A percentile compares a stretch with the other conserved stretches of the same genome.
Evolutionary conservation across 2,329 filamentous ascomycete genomes (phyloP).

Genomic region (Apiospora rasikravindrae): DNA sequence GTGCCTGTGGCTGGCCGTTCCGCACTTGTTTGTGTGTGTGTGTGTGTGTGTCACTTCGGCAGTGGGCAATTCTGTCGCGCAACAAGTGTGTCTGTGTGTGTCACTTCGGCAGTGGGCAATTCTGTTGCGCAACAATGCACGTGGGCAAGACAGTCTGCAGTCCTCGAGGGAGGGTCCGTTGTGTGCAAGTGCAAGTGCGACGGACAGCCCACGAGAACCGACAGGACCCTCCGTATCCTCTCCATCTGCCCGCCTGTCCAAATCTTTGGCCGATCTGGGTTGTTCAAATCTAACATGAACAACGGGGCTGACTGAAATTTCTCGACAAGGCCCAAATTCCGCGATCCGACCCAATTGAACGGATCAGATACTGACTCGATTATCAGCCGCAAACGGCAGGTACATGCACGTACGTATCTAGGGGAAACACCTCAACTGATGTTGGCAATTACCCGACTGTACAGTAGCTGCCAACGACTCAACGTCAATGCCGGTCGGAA

Average conservation of each 20-base stretch:
- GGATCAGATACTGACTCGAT: not conserved
- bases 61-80: not conserved
- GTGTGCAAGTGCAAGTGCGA: not conserved
- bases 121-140: too few species aligned
- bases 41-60: not conserved
- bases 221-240: not conserved
- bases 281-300: not conserved
- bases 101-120: too few species aligned
- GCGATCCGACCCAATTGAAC: slow-evolving; percentile 3
- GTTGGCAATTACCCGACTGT: not conserved
- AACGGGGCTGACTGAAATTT: not conserved
- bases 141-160: too few species aligned
- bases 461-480: not conserved
- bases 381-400: not conserved
- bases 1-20: slow-evolving; percentile 12
- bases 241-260: not conserved
- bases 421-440: not conserved
- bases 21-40: too few species aligned
- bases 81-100: too few species aligned
- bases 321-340: not conserved
- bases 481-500: not conserved
- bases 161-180: too few species aligned
- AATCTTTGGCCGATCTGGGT: not conserved
- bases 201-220: not conserved
- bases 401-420: not conserved